phyloP scores from a whole-genome alignment of 257 asterid genomes.

The Thymus mandschuricus region DNA sequence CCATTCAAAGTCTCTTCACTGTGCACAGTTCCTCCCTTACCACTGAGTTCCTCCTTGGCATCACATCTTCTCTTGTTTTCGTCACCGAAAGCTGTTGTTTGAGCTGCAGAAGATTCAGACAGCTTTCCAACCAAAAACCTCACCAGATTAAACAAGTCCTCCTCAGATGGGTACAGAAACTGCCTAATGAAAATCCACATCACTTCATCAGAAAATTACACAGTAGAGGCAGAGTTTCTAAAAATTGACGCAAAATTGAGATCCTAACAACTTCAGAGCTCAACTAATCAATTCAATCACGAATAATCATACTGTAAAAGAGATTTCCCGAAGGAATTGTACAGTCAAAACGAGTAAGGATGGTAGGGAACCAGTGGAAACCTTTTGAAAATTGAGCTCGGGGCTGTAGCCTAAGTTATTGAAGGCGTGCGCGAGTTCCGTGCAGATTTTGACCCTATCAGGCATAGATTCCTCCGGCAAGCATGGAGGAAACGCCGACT shows the following conservation, averaged over 20 bases:
- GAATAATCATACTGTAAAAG: neutral
- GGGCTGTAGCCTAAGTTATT: slow-evolving; percentile 30
- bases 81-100: slow-evolving; percentile 28
- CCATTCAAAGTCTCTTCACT: slow-evolving; percentile 32
- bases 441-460: slow-evolving; percentile 52
- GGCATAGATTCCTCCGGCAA: slow-evolving; percentile 57
- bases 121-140: slow-evolving; percentile 53
- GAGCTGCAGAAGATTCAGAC: slow-evolving; percentile 44
- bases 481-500: slow-evolving; percentile 45
- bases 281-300: slow-evolving; percentile 4
- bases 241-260: neutral
- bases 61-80: slow-evolving; percentile 12
- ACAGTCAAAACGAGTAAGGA: slow-evolving; percentile 4
- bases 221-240: neutral
- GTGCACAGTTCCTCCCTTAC: slow-evolving; percentile 28
- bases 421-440: slow-evolving; percentile 58
- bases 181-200: slow-evolving; percentile 55
- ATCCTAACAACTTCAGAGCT: neutral
- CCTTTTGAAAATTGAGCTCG: slow-evolving; percentile 68
- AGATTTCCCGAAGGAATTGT: too few species aligned
- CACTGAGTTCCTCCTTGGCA: slow-evolving; percentile 18
- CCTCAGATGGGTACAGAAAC: slow-evolving; percentile 78
- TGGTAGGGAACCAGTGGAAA: slow-evolving; percentile 27
- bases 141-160: slow-evolving; percentile 63
- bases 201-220: slow-evolving; percentile 28